Conservation (phyloP, 805 yeast genomes). For the Yarrowia alimentaria region DNA sequence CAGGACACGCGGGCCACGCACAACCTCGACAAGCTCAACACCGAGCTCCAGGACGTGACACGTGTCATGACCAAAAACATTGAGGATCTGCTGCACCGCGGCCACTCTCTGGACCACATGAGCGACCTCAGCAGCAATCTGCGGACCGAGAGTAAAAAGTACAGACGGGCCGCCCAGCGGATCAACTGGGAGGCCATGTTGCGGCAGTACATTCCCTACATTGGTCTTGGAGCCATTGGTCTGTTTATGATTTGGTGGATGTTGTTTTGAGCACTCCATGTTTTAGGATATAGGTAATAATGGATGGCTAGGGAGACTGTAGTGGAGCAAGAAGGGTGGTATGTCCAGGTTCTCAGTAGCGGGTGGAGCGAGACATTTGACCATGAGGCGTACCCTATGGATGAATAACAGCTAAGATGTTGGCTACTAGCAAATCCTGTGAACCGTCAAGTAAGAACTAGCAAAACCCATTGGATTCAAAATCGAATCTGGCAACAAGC, state of each 20-base stretch:
- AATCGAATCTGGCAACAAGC: no score
- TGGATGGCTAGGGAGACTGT: no score
- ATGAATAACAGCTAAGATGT: no score
- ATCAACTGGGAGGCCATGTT: constrained; percentile 87
- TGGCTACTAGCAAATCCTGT: no score
- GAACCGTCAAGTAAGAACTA: no score
- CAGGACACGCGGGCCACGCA: constrained; percentile 89
- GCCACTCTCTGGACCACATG: constrained; percentile 87
- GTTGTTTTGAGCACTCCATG: constrained; percentile 57
- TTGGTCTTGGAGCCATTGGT: constrained; percentile 61
- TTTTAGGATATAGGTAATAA: no score
- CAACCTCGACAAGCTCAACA: constrained; percentile 79
- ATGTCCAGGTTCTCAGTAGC: no score
- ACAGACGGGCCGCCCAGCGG: constrained; percentile 82
- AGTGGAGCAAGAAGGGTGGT: no score
- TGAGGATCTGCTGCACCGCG: constrained; percentile 90
- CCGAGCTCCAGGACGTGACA: constrained; percentile 89
- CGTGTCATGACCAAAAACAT: constrained; percentile 95
- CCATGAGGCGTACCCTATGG: no score
- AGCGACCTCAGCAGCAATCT: constrained; percentile 79
- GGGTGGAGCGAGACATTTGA: no score
- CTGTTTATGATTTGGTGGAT: constrained; percentile 83
- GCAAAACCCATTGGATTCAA: no score
- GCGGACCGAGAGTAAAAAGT: constrained; percentile 79
- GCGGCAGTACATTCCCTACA: constrained; percentile 86